Evolutionary conservation across 2,329 filamentous ascomycete genomes (phyloP).

Genomic region (Claviceps capensis): DNA sequence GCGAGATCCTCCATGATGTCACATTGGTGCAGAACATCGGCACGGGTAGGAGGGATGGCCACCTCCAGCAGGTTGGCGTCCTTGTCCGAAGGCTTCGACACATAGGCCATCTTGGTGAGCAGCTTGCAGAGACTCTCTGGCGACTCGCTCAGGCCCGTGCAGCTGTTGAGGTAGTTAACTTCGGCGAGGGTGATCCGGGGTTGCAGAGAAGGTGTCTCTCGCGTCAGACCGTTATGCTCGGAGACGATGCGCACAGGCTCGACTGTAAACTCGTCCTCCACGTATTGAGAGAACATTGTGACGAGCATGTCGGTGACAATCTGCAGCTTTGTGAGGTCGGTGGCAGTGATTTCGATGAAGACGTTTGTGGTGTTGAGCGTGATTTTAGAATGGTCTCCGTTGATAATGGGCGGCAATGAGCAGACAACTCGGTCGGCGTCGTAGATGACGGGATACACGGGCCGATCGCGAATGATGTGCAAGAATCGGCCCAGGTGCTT

Average conservation of each 20-base stretch:
- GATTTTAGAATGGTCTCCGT: constrained; percentile 94
- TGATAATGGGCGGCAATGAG: constrained; percentile 95
- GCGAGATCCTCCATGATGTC: constrained; percentile 98
- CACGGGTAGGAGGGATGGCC: constrained; percentile 73
- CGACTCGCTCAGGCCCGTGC: constrained; percentile 68
- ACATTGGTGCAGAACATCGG: constrained; percentile 89
- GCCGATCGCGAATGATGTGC: constrained; percentile 86
- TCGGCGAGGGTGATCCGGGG: constrained; percentile 68
- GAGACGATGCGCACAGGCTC: constrained; percentile 90
- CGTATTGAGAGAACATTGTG: constrained; percentile 93
- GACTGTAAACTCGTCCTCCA: constrained; percentile 75
- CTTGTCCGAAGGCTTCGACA: constrained; percentile 59
- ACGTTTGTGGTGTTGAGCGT: constrained; percentile 81
- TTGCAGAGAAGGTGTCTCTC: constrained; percentile 69
- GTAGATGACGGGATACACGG: constrained; percentile 91
- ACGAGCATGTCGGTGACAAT: constrained; percentile 93
- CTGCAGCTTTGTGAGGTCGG: constrained; percentile 90
- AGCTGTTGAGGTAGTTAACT: constrained; percentile 85
- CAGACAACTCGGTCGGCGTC: constrained; percentile 78
- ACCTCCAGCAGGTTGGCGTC: constrained; percentile 64
- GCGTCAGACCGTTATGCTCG: constrained; percentile 73
- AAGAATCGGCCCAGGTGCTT: constrained; percentile 82
- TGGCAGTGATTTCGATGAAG: constrained; percentile 93
- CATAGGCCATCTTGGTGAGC: constrained; percentile 78
- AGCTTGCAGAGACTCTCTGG: constrained; percentile 65